phyloP scores from a whole-genome alignment of 129 eudicot species.

The Cynara cardunculus region DNA sequence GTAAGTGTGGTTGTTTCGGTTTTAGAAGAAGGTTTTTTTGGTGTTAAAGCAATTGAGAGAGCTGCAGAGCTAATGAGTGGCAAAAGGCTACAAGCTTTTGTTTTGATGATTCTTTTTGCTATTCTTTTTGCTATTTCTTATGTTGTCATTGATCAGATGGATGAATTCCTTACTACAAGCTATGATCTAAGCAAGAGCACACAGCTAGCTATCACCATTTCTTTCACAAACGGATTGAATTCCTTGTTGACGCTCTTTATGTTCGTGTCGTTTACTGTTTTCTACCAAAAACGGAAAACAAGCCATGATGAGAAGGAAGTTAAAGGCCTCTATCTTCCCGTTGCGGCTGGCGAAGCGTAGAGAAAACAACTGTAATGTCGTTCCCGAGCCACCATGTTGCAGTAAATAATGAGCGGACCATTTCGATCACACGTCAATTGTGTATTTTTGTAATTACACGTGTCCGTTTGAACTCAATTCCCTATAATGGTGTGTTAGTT shows the following conservation, averaged over 20 bases:
- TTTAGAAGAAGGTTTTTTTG: constrained; percentile 8
- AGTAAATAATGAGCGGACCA: neutral
- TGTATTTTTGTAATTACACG: neutral
- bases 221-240: neutral
- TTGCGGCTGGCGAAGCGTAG: neutral
- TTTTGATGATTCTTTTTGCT: constrained; percentile 7
- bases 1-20: constrained; percentile 27
- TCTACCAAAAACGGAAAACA: constrained; percentile 20
- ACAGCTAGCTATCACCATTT: neutral
- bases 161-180: neutral
- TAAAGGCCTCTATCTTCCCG: constrained; percentile 5
- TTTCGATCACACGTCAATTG: neutral
- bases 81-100: constrained; percentile 12
- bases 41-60: constrained; percentile 18
- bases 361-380: neutral
- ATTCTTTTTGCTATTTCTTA: neutral
- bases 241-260: constrained; percentile 18
- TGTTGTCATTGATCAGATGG: neutral
- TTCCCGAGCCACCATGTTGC: neutral
- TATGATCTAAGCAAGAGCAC: neutral
- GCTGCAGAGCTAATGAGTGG: constrained; percentile 15
- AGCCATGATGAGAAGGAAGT: neutral
- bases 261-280: constrained; percentile 22
- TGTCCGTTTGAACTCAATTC: neutral
- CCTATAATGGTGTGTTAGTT: neutral